Base-by-base conservation (phyloP, 768 basidiomycete species). In the Boletus sp. region DNA sequence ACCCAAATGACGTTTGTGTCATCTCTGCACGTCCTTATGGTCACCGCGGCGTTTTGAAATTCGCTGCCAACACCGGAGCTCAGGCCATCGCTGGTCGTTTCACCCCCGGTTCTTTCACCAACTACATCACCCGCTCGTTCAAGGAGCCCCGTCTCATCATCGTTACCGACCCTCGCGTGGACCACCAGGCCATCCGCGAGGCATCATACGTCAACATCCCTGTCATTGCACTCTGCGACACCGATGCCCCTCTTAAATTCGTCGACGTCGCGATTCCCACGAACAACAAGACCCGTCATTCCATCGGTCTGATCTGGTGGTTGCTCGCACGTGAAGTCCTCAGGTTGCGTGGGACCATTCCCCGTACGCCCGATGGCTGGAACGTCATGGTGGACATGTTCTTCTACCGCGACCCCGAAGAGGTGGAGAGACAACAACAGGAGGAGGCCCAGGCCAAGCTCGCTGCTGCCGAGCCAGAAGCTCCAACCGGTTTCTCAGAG, bases 151-250 rank as follows among this genome's bases (percentile, higher is more conserved):
- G 97, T 68, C 85, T 99, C 60, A 95, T 99, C 76, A 74, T 99
- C 71, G 96, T 99, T 60, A 98, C 96, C 74, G 97, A 99, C 80
- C 97, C 97, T 65, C 92, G 97, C 64, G 92, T 98, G 62, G 97
- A 98, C 80, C 97, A 98, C 83, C 97, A 99, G 79, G 97, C 97
- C 64, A 99, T 99, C 78, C 93, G 97, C 66, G 97, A 99, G 80
- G 95, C 97, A 46, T 96, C 96, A 55, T 99, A 98, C 74, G 97
- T 98, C 76, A 99, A 99, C 89, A 98, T 99, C 77, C 97, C 97
- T 67, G 97, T 99, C 70, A 97, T 99, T 68, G 97, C 96, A 58
- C 88, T 99, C 69, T 94, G 92, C 80, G 97, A 99, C 79, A 97
- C 95, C 67, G 97, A 99, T 76, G 94, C 97, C 47, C 93, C 94